Base-by-base conservation (phyloP, 768 basidiomycete genomes). In the Suillus weaverae region DNA sequence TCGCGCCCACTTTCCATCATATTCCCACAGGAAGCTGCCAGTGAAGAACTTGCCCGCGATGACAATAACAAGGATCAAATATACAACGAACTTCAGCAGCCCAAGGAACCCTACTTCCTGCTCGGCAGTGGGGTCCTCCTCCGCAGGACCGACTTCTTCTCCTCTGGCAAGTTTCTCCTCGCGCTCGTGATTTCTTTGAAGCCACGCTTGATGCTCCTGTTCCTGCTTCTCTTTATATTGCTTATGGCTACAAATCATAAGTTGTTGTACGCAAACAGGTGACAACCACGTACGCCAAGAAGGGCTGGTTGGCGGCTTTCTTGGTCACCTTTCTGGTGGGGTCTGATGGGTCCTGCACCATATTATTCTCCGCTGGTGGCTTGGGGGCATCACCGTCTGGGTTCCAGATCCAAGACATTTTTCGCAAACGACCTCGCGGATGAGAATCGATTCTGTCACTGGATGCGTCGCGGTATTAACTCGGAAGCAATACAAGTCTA, bases 1-100 rank as follows among this genome's bases (percentile, higher is more conserved):
- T 55, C 83, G 80, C 36, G 79, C 70, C 84, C 86, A 89, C 73
- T 86, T 86, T 67, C 84, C 85, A 67, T 90, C 82, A 70, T 89
- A 86, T 67, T 95, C 93, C 94, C 94, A 97, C 26, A 87, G 77
- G 73, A 87, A 93, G 72, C 89, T 92, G n/a, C 90, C 92, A 0
- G 92, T 92, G 72, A 96, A 79, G 77, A 96, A 94, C 73, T 90
- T 91, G 62, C 94, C 90, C 41, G 88, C 83, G 36, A 93, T 79
- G 1, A 85, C 71, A 44, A 84, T 65, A 66, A 87, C 76, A 60
- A 91, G 69, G 26, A 87, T 61, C 3, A 85, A 60, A 68, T 85
- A 84, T 57, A 91, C 64, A 43, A 91, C 68, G 73, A 92, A 89
- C 74, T 90, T 92, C 72, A 94, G 75, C 55, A 94, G 72, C 30